Conservation (phyloP, 2,329 filamentous ascomycete genomes). For the Colletotrichum lini region DNA sequence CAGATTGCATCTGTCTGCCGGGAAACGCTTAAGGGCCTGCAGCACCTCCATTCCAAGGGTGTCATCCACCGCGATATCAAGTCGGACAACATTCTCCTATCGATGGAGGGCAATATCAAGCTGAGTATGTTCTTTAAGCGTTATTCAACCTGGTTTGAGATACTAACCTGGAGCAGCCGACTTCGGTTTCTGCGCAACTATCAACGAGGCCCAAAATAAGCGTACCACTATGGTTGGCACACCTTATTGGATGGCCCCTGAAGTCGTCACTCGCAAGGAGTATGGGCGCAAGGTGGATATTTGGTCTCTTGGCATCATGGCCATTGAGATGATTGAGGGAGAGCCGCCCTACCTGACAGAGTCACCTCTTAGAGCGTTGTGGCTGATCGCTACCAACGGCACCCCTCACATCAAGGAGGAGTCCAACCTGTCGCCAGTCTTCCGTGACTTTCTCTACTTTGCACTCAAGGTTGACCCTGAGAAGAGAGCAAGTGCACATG, state of each 20-base stretch:
- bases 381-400: slow-evolving; percentile 96
- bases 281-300: slow-evolving; percentile 99
- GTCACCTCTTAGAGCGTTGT: slow-evolving; percentile 91
- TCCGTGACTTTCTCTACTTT: slow-evolving; percentile 92
- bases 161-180: slow-evolving; percentile 76
- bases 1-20: slow-evolving; percentile 97
- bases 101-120: slow-evolving; percentile 96
- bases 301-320: slow-evolving; percentile 99
- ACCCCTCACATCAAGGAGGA: slow-evolving; percentile 97
- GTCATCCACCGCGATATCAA: slow-evolving; percentile 99
- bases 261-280: slow-evolving; percentile 97
- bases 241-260: slow-evolving; percentile 99
- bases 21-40: slow-evolving; percentile 91
- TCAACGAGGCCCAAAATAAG: slow-evolving; percentile 97
- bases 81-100: slow-evolving; percentile 96
- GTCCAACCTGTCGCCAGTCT: slow-evolving; percentile 82
- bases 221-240: slow-evolving; percentile 99
- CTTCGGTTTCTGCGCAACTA: slow-evolving; percentile 98
- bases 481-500: slow-evolving; percentile 94
- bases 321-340: slow-evolving; percentile 99
- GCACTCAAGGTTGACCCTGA: slow-evolving; percentile 97
- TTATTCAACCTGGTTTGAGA: not conserved
- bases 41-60: slow-evolving; percentile 96
- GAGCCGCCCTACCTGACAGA: slow-evolving; percentile 98
- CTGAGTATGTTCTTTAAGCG: slow-evolving; percentile 76